Base-by-base conservation (phyloP, 2,329 filamentous ascomycete species). In the Fusarium sp. region DNA sequence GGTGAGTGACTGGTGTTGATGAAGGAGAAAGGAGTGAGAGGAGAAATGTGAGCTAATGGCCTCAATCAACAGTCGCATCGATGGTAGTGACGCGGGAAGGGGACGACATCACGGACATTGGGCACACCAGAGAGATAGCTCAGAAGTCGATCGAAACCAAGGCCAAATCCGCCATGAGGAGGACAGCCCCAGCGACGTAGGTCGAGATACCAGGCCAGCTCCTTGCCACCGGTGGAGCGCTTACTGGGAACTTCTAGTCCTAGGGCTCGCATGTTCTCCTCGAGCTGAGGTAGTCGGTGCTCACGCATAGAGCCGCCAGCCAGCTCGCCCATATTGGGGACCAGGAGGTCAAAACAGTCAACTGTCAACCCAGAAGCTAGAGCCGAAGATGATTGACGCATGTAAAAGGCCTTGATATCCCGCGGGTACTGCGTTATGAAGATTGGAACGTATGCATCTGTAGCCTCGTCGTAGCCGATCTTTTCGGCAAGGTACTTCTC, bases 371-470 rank as follows among this genome's bases (percentile, higher is more conserved):
- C 76, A 44, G 75, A 67, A 6, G 68, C 24, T 10, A 74, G 73
- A 14, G 73, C 68, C 1, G 73, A 62, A 21, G 70, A 65, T 14
- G 77, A 80, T 52, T 79, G 78, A 40, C 78, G 80, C 83, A 86
- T 86, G 77, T 86, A 99, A 80, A 98, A 99, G 12, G 95, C 93
- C 80, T 99, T 99, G 77, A 96, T 89, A 46, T 84, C 83, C 68
- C 88, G 88, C n/a, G 96, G 96, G 76, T 97, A 99, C 77, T 97
- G 86, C 15, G 94, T 98, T 67, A 99, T 89, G 76, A 98, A 98
- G 43, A 98, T 85, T 9, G 96, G 96, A 46, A 86, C 81, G 68
- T 77, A 77, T 39, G 81, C 81, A 28, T 81, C 79, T 45, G 80
- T 80, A n/a, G 82, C 78, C 49, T 77, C 65, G 55, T 79, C 75